phyloP scores from a whole-genome alignment of 2,329 filamentous ascomycete genomes.

The Stemphylium vesicarium region DNA sequence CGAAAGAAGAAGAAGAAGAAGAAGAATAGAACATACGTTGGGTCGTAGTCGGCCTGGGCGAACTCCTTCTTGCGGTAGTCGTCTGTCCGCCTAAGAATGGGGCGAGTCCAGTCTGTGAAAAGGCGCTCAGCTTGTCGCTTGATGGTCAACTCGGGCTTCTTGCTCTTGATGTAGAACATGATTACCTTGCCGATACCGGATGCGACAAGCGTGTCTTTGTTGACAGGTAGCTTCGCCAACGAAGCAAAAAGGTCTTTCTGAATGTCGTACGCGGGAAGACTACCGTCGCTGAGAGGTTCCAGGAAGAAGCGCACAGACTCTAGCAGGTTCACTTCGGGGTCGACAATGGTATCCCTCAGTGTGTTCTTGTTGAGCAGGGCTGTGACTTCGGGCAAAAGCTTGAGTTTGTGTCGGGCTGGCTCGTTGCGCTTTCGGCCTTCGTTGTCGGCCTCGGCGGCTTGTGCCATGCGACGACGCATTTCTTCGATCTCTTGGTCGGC shows the following conservation, averaged over 20 bases:
- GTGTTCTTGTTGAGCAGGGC: conserved; percentile 88
- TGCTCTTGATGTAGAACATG: conserved; percentile 95
- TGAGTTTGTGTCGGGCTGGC: conserved; percentile 90
- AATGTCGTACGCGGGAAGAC: conserved; percentile 94
- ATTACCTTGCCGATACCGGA: conserved; percentile 96
- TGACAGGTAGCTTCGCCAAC: conserved; percentile 80
- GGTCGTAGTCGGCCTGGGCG: conserved; percentile 65
- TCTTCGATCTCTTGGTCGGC: conserved; percentile 89
- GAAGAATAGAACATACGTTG: conserved; percentile 49
- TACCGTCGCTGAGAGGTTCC: conserved; percentile 92
- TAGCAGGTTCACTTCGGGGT: conserved; percentile 93
- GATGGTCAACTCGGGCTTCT: conserved; percentile 84
- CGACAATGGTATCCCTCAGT: conserved; percentile 81
- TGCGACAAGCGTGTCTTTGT: conserved; percentile 87
- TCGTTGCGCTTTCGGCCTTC: conserved; percentile 77
- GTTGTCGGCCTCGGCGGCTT: conserved; percentile 86
- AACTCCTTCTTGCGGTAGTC: conserved; percentile 90
- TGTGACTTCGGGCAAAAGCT: conserved; percentile 89
- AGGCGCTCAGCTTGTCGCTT: conserved; percentile 92
- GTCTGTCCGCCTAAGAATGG: conserved; percentile 90
- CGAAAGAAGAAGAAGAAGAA: background rate
- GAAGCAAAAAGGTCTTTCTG: conserved; percentile 91
- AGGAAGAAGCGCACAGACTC: conserved; percentile 97
- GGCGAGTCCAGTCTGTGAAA: conserved; percentile 94
- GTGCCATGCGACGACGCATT: conserved; percentile 88